Conservation (phyloP, 2,329 filamentous ascomycete genomes). For the Colletotrichum caudatum region DNA sequence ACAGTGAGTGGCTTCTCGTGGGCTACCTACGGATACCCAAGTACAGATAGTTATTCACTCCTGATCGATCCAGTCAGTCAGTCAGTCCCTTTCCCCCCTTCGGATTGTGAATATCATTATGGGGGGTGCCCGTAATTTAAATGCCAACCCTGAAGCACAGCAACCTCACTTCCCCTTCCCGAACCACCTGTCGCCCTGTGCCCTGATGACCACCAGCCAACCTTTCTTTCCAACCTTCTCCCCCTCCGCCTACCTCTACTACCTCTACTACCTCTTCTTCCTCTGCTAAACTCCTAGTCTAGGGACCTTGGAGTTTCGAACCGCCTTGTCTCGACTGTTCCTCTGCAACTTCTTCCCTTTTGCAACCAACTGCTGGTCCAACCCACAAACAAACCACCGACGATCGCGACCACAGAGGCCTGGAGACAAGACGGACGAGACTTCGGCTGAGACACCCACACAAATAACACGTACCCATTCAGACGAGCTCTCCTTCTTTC, state of each 20-base stretch:
- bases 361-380: neutral
- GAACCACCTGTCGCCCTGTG: slow-evolving; percentile 29
- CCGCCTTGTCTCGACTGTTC: slow-evolving; percentile 2
- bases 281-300: neutral
- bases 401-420: slow-evolving; percentile 23
- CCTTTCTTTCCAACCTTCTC: slow-evolving; percentile 6
- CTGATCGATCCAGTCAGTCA: slow-evolving; percentile 24
- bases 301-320: neutral
- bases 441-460: slow-evolving; percentile 37
- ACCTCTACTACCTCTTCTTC: too few relatives aligned
- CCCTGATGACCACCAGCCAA: neutral
- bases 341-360: neutral
- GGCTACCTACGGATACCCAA: neutral
- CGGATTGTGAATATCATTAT: slow-evolving; percentile 38
- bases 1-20: slow-evolving; percentile 30
- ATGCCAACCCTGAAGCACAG: slow-evolving; percentile 39
- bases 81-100: slow-evolving; percentile 11
- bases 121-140: slow-evolving; percentile 41
- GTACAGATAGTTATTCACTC: neutral
- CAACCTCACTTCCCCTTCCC: slow-evolving; percentile 39
- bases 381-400: slow-evolving; percentile 13
- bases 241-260: neutral
- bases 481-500: neutral
- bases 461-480: slow-evolving; percentile 31
- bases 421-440: slow-evolving; percentile 19